Evolutionary conservation across 2,329 filamentous ascomycete species (phyloP), one percentile per base, ranked within the genome.

Genomic region (Microdochium bolleyi): DNA sequence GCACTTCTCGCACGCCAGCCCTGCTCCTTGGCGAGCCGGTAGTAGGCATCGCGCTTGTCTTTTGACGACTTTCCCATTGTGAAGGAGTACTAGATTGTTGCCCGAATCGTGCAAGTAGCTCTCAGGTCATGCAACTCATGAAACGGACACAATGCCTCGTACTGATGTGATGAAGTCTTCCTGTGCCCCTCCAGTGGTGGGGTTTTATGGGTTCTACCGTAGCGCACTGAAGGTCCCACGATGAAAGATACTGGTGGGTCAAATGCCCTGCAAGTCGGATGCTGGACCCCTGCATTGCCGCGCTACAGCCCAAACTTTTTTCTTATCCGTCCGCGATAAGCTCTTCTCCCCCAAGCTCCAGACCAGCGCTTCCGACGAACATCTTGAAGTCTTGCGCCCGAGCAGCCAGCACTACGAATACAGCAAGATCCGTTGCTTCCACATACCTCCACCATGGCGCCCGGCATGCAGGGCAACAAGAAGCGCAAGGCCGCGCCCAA

Each of bases 11-110:
- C 94, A 34, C 94, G 88, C 92, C 94, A 99, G 58, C 95, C 95
- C 76, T 99, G 94, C 70, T 99, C 94, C 73, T 99, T 99, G 19
- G 94, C 94, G 9, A 99, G 87, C 52, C 94, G 84, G 66, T 99
- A 99, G 73, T 99, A 99, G 48, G 92, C 92, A 69, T 99, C 94
- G 51, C 94, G 88, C 73, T 99, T 99, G 67, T 99, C 94, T 71
- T 99, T 99, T 49, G 92, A 97, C 1, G 94, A 96, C 69, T 97
- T 97, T 1, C 92, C 92, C 92, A 96, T 95, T 27, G 48, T 70
- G 19, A 30, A n/a, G n/a, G n/a, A n/a, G n/a, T n/a, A n/a, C n/a
- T n/a, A n/a, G n/a, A n/a, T n/a, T n/a, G n/a, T n/a, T n/a, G n/a
- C n/a, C n/a, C n/a, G n/a, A n/a, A n/a, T n/a, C n/a, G n/a, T n/a